Percentiles rank a stretch among this genome's conserved stretches.
phyloP scores from a whole-genome alignment of 768 basidiomycete species.

The Boletus speciosus region DNA sequence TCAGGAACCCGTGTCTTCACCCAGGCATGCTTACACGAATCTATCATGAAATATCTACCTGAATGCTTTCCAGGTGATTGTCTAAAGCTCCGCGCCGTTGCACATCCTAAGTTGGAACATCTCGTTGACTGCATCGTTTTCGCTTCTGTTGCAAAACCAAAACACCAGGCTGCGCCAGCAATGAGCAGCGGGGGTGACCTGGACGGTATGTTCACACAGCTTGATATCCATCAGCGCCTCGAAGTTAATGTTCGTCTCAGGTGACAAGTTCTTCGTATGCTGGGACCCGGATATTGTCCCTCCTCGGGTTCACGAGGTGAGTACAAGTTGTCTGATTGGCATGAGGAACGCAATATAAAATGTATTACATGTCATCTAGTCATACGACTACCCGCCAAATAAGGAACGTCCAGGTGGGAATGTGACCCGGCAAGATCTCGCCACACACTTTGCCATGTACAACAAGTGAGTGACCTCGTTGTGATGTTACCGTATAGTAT shows the following conservation, averaged over 20 bases:
- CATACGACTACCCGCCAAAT: conserved; percentile 65
- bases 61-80: conserved; percentile 46
- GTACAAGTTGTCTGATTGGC: not conserved
- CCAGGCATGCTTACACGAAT: conserved; percentile 40
- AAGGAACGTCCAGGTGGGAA: conserved; percentile 48
- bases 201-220: conserved; percentile 39
- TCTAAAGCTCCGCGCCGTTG: conserved; percentile 58
- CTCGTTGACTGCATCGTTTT: conserved; percentile 69
- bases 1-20: conserved; percentile 67
- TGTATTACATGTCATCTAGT: conserved; percentile 32
- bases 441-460: conserved; percentile 61
- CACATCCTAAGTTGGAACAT: conserved; percentile 47
- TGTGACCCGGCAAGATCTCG: conserved; percentile 56
- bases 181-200: conserved; percentile 71
- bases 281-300: conserved; percentile 68
- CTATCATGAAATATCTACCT: not conserved
- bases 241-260: conserved; percentile 26
- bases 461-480: conserved; percentile 45
- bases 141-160: conserved; percentile 52
- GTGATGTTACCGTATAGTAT: not conserved
- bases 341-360: not conserved
- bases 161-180: conserved; percentile 59
- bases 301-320: conserved; percentile 49
- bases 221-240: not conserved
- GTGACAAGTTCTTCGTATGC: conserved; percentile 66